These are phyloP conservation scores for Hypoxylon lienhwacheense DNA, from an alignment of 495 filamentous ascomycete species.

Conservation along the genomic window DNA sequence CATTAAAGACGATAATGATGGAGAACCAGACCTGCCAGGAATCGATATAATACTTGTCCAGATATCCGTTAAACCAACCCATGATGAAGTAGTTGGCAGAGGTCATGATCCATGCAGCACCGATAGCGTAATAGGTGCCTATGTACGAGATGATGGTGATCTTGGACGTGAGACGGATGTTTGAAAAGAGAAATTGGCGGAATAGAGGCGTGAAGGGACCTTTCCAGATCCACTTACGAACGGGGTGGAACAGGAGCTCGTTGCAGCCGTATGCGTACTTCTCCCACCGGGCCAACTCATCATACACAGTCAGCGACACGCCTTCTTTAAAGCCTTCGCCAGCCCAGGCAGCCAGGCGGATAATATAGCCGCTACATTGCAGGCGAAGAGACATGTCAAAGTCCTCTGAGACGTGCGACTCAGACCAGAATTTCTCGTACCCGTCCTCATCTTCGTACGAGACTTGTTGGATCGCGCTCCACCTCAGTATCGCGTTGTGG, in stretches of 20 bases:
- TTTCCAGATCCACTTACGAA: conserved; percentile 63
- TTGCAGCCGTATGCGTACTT: conserved; percentile 90
- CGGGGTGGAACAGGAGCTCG: conserved; percentile 76
- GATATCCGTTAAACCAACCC: conserved; percentile 71
- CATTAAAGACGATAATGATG: conserved; percentile 72
- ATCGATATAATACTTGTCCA: conserved; percentile 76
- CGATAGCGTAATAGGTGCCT: conserved; percentile 86
- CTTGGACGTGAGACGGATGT: conserved; percentile 77
- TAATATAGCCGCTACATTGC: conserved; percentile 70
- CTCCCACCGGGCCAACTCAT: conserved; percentile 81
- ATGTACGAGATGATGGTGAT: conserved; percentile 81
- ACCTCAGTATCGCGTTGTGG: conserved; percentile 79
- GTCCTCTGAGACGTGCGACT: conserved; percentile 79
- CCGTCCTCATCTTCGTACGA: conserved; percentile 68
- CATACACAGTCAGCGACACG: conserved; percentile 82
- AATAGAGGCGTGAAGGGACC: conserved; percentile 78
- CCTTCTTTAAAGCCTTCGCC: conserved; percentile 81
- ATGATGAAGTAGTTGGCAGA: conserved; percentile 76
- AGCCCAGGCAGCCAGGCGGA: conserved; percentile 72
- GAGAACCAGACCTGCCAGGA: conserved; percentile 78
- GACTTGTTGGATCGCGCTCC: conserved; percentile 77
- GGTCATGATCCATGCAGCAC: conserved; percentile 77
- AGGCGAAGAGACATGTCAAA: conserved; percentile 85
- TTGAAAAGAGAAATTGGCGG: conserved; percentile 66
- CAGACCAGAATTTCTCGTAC: conserved; percentile 82